Base-by-base conservation (phyloP, 352 stramenopile species). In the Peronospora belbahrii region DNA sequence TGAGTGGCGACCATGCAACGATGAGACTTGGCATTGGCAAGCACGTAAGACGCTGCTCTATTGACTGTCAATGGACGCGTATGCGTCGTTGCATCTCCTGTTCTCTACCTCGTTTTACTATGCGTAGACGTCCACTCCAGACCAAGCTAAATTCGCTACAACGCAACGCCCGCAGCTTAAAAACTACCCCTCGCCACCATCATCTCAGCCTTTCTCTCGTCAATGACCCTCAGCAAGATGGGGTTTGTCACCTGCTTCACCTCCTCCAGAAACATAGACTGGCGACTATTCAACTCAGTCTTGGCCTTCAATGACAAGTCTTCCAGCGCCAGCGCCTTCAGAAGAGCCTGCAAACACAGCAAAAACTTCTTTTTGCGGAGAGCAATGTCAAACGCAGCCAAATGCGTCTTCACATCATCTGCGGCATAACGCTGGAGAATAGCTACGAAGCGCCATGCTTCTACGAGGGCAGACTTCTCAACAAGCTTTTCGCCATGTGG, bases 351-450 rank as follows among this genome's bases (percentile, higher is more conserved):
- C 43, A 91, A 69, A 44, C 73, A 88, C 50, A 91, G 49, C 52
- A 91, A 48, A 22, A 65, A 59, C 59, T 88, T 87, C 37, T 87
- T 46, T 61, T 87, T 86, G 35, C 77, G 77, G 17, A 75, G 36
- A 28, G 80, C 80, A 17, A 89, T 72, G 59, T 91, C 80, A 48
- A 88, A 91, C 19, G 80, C 68, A 48, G 65, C 74, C 15, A 89
- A 2, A 39, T 92, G 76, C 36, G 78, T 89, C 52, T 79, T 60
- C 10, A 85, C 48, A 20, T 86, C 73, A 38, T 69, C 43, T 17
- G 60, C 45, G 1, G 67, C 70, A 46, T 87, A 77, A 24, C 79
- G 44, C 58, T 89, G 78, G 31, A 92, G 52, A 37, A 86, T 83
- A 2, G 57, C 52, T 24, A 84, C 79, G 32, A 89, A 87, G 20